A percentile compares a stretch with the other conserved stretches of the same genome.
These are phyloP conservation scores for Cutaneotrichosporon sp. DNA, from an alignment of 1,284 basidiomycete species.

Conservation along the genomic window DNA sequence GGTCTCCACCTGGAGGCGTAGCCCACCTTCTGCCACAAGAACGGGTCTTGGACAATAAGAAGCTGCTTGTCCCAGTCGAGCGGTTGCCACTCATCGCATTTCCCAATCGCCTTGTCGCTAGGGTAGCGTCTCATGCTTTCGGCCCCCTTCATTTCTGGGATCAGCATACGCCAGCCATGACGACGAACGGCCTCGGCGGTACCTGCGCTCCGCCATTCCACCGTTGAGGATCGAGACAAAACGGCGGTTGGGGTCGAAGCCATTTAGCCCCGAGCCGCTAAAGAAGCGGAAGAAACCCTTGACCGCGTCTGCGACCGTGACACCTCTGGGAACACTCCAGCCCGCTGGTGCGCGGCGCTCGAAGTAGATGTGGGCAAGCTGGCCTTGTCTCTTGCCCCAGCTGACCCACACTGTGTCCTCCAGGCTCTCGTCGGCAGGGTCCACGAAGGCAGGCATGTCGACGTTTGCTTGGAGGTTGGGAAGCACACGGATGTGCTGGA, in stretches of 20 bases:
- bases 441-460: background rate
- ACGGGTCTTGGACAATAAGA: slow-evolving; percentile 48
- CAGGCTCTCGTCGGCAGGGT: background rate
- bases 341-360: slow-evolving; percentile 14
- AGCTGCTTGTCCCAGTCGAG: slow-evolving; percentile 31
- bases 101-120: slow-evolving; percentile 25
- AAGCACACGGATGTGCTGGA: slow-evolving; percentile 37
- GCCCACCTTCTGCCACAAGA: slow-evolving; percentile 47
- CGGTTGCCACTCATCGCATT: slow-evolving; percentile 34
- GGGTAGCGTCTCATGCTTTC: background rate
- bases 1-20: background rate
- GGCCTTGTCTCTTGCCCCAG: slow-evolving; percentile 36
- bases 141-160: background rate
- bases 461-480: slow-evolving; percentile 43
- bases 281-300: slow-evolving; percentile 40
- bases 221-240: slow-evolving; percentile 39
- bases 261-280: background rate
- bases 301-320: slow-evolving; percentile 35
- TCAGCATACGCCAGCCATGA: background rate
- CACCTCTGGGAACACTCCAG: slow-evolving; percentile 21
- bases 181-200: background rate
- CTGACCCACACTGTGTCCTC: slow-evolving; percentile 35
- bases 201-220: slow-evolving; percentile 18
- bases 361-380: slow-evolving; percentile 32
- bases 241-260: slow-evolving; percentile 24